Conservation (phyloP, 306 rosid species). For the Rosa persica region DNA sequence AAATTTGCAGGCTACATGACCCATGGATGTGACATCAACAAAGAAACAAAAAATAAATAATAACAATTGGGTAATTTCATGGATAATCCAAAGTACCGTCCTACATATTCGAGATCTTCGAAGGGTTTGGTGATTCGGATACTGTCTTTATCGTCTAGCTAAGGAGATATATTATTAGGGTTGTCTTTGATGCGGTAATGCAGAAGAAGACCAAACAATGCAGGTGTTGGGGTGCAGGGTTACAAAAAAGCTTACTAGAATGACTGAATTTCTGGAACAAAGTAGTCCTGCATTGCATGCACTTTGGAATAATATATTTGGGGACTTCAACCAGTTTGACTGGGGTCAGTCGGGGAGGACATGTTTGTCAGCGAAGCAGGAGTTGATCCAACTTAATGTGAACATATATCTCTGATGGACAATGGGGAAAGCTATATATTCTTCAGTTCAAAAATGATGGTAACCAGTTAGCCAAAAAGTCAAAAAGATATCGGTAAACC, state of each 20-base stretch:
- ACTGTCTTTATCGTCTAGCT: neutral
- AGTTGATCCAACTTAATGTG: neutral
- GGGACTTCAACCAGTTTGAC: slow-evolving; percentile 30
- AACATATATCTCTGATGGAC: neutral
- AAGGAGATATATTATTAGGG: neutral
- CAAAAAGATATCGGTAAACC: no score
- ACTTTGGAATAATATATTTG: slow-evolving; percentile 7
- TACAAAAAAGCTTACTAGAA: slow-evolving; percentile 30
- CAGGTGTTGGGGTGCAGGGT: slow-evolving; percentile 27
- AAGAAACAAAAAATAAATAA: neutral
- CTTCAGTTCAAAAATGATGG: neutral
- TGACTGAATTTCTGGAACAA: slow-evolving; percentile 7
- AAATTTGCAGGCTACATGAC: slow-evolving; percentile 19
- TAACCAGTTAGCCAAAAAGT: neutral
- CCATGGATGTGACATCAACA: slow-evolving; percentile 19
- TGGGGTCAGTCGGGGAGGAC: slow-evolving; percentile 4
- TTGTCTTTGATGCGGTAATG: neutral
- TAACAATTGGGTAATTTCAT: neutral
- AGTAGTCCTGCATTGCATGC: slow-evolving; percentile 5
- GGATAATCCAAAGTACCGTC: neutral
- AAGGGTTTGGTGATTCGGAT: neutral
- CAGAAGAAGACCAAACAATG: slow-evolving; percentile 23
- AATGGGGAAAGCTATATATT: neutral
- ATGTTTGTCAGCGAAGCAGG: slow-evolving; percentile 34
- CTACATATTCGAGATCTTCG: neutral